These are phyloP conservation scores for Brassica juncea DNA, from an alignment of 345 rosid genomes.

Conservation along the genomic window DNA sequence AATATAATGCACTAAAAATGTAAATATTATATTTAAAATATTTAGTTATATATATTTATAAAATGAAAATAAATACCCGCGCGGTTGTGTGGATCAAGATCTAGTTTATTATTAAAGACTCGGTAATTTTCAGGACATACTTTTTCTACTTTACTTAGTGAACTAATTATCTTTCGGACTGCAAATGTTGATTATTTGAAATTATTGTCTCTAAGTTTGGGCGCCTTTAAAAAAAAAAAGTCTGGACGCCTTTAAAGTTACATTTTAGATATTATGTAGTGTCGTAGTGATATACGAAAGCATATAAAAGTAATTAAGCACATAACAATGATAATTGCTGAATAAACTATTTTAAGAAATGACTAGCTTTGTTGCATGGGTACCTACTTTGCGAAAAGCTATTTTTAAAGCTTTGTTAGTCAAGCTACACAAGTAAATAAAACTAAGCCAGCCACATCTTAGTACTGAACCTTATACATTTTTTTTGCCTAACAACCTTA, in stretches of 20 bases:
- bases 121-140: no score
- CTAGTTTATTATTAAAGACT: no score
- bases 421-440: slow-evolving; percentile 16
- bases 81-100: no score
- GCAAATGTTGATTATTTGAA: not conserved
- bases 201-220: not conserved
- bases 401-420: slow-evolving; percentile 3
- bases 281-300: not conserved
- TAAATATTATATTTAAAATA: no score
- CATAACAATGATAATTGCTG: not conserved
- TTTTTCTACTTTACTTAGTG: not conserved
- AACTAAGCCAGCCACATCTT: slow-evolving; percentile 24
- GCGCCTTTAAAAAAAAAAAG: no score
- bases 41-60: no score
- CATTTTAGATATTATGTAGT: not conserved
- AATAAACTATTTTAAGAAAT: slow-evolving; percentile 7
- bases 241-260: slow-evolving; percentile 1
- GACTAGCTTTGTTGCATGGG: slow-evolving; percentile 18
- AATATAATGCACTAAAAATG: no score
- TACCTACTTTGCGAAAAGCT: slow-evolving; percentile 26
- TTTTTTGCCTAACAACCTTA: not conserved
- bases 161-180: not conserved
- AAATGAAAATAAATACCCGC: no score
- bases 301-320: not conserved
- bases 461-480: not conserved